Evolutionary conservation across 208 protist species (phyloP).

Genomic region (Leishmania arabica): DNA sequence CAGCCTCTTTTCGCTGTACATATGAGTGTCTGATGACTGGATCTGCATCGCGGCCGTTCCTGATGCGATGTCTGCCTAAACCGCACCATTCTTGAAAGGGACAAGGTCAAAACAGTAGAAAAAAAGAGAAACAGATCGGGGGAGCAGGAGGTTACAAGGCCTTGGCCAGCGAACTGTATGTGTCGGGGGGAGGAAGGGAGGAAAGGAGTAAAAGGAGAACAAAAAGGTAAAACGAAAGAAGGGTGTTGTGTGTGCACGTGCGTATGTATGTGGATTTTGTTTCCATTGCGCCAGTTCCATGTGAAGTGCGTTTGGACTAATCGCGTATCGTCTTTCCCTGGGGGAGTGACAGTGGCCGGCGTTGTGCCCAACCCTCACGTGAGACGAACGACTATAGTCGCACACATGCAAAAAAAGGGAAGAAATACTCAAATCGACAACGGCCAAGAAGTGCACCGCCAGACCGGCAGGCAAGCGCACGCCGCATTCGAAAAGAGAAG

Average conservation of each 20-base stretch:
- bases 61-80: not conserved
- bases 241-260: not conserved
- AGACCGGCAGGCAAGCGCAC: not conserved
- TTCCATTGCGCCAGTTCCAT: not conserved
- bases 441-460: not conserved
- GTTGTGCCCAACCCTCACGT: not conserved
- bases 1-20: not conserved
- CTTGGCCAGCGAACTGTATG: not conserved
- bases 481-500: not conserved
- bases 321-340: not conserved
- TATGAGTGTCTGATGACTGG: not conserved
- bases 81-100: not conserved
- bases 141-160: not conserved
- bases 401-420: not conserved
- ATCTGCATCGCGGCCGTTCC: not conserved
- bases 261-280: not conserved
- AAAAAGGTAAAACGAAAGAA: not conserved
- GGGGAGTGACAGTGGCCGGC: not conserved
- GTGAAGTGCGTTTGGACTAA: not conserved
- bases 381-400: not conserved
- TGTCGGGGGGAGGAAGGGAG: no score
- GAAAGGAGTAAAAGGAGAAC: not conserved
- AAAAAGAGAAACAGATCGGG: not conserved
- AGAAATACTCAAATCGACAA: not conserved
- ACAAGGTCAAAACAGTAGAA: not conserved